Evolutionary conservation across 176 grass and related monocot species (phyloP), one percentile per base, ranked within the genome.

Genomic region (Melocanna baccifera): DNA sequence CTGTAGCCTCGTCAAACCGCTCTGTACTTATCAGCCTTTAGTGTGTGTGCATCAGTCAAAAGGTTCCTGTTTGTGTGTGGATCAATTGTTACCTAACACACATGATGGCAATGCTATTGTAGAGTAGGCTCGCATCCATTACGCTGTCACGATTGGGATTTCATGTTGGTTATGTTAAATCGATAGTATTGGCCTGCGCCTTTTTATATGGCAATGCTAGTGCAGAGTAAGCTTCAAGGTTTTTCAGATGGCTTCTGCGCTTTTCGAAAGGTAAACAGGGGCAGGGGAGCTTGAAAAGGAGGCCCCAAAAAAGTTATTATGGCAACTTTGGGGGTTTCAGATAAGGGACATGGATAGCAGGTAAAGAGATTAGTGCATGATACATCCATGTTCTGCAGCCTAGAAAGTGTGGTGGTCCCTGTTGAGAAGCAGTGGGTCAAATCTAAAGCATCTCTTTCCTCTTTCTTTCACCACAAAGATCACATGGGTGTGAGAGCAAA

Each of bases 401-500:
- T 86, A 20, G n/a, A 83, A 86, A 71, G 45, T 52, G 64, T 67
- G 87, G 28, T 58, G 63, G 46, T 66, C 57, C 81, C 66, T 79
- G 84, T 79, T 63, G 46, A 42, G 57, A 71, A 4, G 71, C 6
- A 40, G 62, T 72, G 82, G 78, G 83, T 75, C 78, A 92, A 88
- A 75, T 74, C 59, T 32, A 74, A 39, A 86, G 73, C 73, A 92
- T 81, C 78, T 47, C 14, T 51, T 80, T 61, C 39, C 29, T 57
- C 28, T 41, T 50, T 89, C 72, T 43, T 79, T 53, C 72, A 58
- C 10, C 78, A 40, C 59, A 88, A 86, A 82, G 58, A 69, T 83
- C 90, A 91, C 83, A 86, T 86, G 90, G 71, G 55, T 42, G 71
- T 22, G 66, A 26, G 77, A n/a, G 69, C 25, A 58, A 67, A 42